These are phyloP conservation scores for Stachybotrys chlorohalonatus DNA, from an alignment of 2,329 filamentous ascomycete genomes.

Conservation along the genomic window DNA sequence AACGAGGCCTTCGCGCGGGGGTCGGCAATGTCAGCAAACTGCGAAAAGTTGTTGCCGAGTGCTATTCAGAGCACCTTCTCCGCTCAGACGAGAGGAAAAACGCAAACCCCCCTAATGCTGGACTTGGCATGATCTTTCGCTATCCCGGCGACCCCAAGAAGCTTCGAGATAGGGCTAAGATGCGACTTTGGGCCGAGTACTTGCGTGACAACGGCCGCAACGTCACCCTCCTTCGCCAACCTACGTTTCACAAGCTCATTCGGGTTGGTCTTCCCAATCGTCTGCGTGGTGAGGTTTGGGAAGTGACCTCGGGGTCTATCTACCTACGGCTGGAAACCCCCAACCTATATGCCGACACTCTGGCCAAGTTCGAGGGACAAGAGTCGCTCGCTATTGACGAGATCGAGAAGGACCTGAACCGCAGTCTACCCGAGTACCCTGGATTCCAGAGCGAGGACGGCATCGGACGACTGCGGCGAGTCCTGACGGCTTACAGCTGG, in stretches of 20 bases:
- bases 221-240: constrained; percentile 83
- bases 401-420: constrained; percentile 96
- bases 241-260: constrained; percentile 96
- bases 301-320: constrained; percentile 83
- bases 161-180: constrained; percentile 89
- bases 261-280: constrained; percentile 91
- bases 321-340: constrained; percentile 83
- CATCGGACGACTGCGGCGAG: constrained; percentile 78
- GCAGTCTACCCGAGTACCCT: constrained; percentile 92
- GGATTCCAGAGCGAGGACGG: constrained; percentile 96
- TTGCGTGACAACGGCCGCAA: constrained; percentile 92
- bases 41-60: constrained; percentile 69
- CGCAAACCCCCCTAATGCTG: constrained; percentile 66
- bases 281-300: constrained; percentile 90
- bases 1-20: constrained; percentile 76
- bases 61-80: constrained; percentile 82
- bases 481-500: constrained; percentile 97
- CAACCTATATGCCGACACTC: constrained; percentile 71
- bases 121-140: constrained; percentile 81
- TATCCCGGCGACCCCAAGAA: constrained; percentile 95
- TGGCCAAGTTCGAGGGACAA: constrained; percentile 72
- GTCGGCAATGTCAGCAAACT: constrained; percentile 84
- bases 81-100: constrained; percentile 54
- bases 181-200: constrained; percentile 96
- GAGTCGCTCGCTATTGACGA: constrained; percentile 96